Percentiles rank a stretch among this genome's conserved stretches.
Evolutionary conservation across 1,284 basidiomycete genomes (phyloP).

Genomic region (Ceratobasidium sp.): DNA sequence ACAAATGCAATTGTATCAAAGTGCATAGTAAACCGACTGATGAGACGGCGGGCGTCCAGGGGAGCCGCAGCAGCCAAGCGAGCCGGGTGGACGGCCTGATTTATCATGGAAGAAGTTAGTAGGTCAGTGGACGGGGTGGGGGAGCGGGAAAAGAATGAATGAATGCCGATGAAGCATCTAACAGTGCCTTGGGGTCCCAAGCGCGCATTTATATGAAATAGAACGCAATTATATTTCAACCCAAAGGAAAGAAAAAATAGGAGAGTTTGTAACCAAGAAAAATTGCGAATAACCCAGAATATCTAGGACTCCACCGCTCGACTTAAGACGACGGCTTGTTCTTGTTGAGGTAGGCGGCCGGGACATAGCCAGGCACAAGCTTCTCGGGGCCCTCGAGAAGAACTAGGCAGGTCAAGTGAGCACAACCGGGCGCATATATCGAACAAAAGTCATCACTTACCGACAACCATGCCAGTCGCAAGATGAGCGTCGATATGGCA

Average conservation of each 20-base stretch:
- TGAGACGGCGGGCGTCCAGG: no score
- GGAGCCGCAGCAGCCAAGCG: no score
- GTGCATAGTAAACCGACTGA: no score
- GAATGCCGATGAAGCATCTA: no score
- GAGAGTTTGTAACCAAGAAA: background rate
- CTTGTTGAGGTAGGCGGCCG: slow-evolving; percentile 9
- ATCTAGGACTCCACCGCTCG: background rate
- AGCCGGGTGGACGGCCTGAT: no score
- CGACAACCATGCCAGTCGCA: slow-evolving; percentile 24
- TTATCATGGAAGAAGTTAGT: no score
- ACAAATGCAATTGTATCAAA: no score
- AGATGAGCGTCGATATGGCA: slow-evolving; percentile 41
- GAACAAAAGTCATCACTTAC: background rate
- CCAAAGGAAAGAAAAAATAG: background rate
- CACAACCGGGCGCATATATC: background rate
- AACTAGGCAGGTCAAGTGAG: background rate
- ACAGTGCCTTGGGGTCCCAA: background rate
- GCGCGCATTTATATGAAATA: background rate
- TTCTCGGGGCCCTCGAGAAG: slow-evolving; percentile 20
- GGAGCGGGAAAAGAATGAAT: no score
- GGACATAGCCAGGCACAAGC: slow-evolving; percentile 24
- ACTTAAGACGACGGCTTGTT: slow-evolving; percentile 20
- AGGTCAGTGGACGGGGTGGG: no score
- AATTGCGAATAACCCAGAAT: background rate
- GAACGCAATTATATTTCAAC: background rate